Percentiles rank a stretch among this genome's conserved stretches.
phyloP scores from a whole-genome alignment of 495 filamentous ascomycete genomes.

The Penicillium subrubescens region DNA sequence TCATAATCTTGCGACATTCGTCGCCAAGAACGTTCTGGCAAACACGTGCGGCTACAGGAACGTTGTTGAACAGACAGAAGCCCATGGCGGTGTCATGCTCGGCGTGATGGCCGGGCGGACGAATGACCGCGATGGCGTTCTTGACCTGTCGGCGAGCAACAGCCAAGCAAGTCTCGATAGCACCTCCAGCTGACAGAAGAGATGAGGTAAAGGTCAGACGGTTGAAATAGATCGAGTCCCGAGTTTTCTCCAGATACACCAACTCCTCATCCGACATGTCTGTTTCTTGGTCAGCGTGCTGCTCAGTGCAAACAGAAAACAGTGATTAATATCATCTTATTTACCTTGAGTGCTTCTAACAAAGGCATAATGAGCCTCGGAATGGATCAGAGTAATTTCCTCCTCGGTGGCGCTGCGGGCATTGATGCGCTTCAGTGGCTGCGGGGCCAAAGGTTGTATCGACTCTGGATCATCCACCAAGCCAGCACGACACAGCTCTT shows the following conservation, averaged over 20 bases:
- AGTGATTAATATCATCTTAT: neutral
- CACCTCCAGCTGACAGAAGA: slow-evolving; percentile 84
- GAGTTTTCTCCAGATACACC: slow-evolving; percentile 60
- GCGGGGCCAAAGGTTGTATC: slow-evolving; percentile 49
- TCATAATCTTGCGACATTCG: slow-evolving; percentile 80
- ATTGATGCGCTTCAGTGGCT: slow-evolving; percentile 73
- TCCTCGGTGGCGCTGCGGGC: slow-evolving; percentile 72
- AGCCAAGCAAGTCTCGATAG: slow-evolving; percentile 89
- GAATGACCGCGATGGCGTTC: slow-evolving; percentile 92
- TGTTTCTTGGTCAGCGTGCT: slow-evolving; percentile 28
- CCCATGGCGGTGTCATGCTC: slow-evolving; percentile 83
- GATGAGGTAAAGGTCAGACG: slow-evolving; percentile 77
- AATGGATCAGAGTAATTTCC: slow-evolving; percentile 80
- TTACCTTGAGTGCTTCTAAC: slow-evolving; percentile 61
- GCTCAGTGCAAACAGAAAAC: neutral
- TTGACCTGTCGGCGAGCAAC: slow-evolving; percentile 79
- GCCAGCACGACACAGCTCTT: slow-evolving; percentile 74
- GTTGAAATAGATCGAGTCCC: slow-evolving; percentile 91
- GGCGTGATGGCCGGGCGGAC: slow-evolving; percentile 94
- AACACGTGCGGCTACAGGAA: slow-evolving; percentile 82
- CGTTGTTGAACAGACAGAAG: slow-evolving; percentile 98
- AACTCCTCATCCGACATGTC: slow-evolving; percentile 62
- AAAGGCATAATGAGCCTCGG: slow-evolving; percentile 72
- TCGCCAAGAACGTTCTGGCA: slow-evolving; percentile 78
- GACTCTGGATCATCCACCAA: slow-evolving; percentile 64